These are phyloP conservation scores for Daldinia sp. DNA, from an alignment of 2,329 filamentous ascomycete genomes.

Conservation along the genomic window DNA sequence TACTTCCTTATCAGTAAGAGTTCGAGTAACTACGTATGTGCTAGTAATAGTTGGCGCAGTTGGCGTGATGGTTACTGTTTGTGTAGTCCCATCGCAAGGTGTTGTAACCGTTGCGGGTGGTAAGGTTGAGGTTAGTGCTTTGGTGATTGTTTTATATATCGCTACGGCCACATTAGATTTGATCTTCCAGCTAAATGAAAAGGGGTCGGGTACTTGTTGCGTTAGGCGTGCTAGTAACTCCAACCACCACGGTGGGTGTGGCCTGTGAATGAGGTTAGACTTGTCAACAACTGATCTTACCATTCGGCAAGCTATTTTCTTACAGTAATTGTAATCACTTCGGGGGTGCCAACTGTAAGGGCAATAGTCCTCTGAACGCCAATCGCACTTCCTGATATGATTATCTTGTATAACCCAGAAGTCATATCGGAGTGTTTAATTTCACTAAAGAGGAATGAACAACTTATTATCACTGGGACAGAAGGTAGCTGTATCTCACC, in stretches of 20 bases:
- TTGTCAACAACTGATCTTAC: background rate
- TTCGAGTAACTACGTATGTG: slow-evolving; percentile 46
- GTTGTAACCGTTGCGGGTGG: slow-evolving; percentile 47
- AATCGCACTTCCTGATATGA: slow-evolving; percentile 48
- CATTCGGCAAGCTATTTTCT: slow-evolving; percentile 4
- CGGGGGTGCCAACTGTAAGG: slow-evolving; percentile 46
- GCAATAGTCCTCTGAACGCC: slow-evolving; percentile 49
- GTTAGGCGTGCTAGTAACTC: slow-evolving; percentile 50
- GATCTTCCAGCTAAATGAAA: background rate
- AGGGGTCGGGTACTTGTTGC: slow-evolving; percentile 44
- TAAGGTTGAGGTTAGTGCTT: slow-evolving; percentile 49
- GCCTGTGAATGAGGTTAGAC: slow-evolving; percentile 39
- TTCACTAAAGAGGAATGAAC: slow-evolving; percentile 37
- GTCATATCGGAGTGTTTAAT: slow-evolving; percentile 51
- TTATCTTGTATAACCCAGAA: slow-evolving; percentile 50
- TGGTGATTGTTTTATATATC: slow-evolving; percentile 36
- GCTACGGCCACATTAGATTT: slow-evolving; percentile 23
- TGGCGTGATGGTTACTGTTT: slow-evolving; percentile 49
- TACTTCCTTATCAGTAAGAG: slow-evolving; percentile 45
- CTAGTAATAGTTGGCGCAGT: slow-evolving; percentile 45
- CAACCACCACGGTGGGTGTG: slow-evolving; percentile 50
- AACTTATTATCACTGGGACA: background rate
- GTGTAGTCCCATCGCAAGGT: slow-evolving; percentile 47
- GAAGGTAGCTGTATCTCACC: slow-evolving; percentile 41
- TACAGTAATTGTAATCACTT: slow-evolving; percentile 49